Evolutionary conservation across 108 stramenopile genomes (phyloP).

Genomic region (Skeletonema costatum): DNA sequence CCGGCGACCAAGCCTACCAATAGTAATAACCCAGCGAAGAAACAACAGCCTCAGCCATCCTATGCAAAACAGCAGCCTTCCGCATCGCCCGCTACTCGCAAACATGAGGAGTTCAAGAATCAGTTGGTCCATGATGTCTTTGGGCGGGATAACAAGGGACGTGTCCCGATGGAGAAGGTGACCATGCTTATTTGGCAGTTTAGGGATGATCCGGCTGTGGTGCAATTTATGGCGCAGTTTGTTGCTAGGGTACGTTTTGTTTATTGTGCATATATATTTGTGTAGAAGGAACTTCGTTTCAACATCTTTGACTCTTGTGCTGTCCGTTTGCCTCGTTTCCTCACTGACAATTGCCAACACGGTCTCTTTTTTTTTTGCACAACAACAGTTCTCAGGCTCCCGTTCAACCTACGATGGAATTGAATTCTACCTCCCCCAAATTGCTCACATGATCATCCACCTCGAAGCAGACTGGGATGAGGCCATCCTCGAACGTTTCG

Average conservation of each 20-base stretch:
- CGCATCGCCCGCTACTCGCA: not conserved
- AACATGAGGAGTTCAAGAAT: constrained; percentile 55
- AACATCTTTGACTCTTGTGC: not conserved
- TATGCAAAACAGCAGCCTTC: not conserved
- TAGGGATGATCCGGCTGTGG: constrained; percentile 89
- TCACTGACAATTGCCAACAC: not conserved
- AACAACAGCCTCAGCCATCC: not conserved
- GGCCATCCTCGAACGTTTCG: constrained; percentile 94
- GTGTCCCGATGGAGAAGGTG: constrained; percentile 95
- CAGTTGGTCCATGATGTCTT: constrained; percentile 85
- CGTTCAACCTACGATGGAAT: constrained; percentile 97
- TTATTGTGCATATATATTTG: not conserved
- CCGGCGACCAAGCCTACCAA: too few relatives aligned
- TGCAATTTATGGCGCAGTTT: constrained; percentile 93
- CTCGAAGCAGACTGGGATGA: constrained; percentile 95
- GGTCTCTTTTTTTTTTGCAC: not conserved
- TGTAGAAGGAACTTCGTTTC: not conserved
- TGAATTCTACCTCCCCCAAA: constrained; percentile 98
- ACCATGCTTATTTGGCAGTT: constrained; percentile 96
- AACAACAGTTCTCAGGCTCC: constrained; percentile 88
- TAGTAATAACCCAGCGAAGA: too few relatives aligned
- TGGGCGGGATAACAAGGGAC: constrained; percentile 63
- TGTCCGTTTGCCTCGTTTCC: not conserved
- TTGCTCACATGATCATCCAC: constrained; percentile 99
- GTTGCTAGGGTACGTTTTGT: constrained; percentile 75